A percentile compares a stretch with the other conserved stretches of the same genome.
Conservation (phyloP, 2,329 filamentous ascomycete genomes). For the Neophaeococcomyces aloes region DNA sequence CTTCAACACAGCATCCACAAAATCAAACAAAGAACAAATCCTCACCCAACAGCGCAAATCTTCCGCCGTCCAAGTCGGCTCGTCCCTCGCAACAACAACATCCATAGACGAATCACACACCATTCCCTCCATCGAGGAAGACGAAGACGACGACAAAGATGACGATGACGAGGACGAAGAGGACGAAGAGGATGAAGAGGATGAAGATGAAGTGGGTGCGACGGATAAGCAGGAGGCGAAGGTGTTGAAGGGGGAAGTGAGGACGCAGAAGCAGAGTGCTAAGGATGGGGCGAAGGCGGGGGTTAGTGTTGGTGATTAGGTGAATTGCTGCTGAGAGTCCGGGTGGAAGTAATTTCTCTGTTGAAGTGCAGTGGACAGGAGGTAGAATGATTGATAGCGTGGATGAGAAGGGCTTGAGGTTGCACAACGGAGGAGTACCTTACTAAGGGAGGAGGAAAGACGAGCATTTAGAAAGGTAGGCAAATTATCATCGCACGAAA, state of each 20-base stretch:
- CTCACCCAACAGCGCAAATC: constrained; percentile 13
- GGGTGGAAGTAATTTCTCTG: too few species aligned
- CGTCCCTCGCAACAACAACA: constrained; percentile 14
- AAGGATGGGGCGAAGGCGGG: constrained; percentile 21
- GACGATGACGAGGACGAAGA: constrained; percentile 11
- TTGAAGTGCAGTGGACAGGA: too few species aligned
- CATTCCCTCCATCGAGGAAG: not conserved
- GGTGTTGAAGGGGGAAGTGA: constrained; percentile 10
- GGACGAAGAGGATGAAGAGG: constrained; percentile 2
- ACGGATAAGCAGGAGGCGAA: constrained; percentile 15
- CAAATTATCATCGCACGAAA: too few species aligned
- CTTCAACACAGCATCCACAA: constrained; percentile 9
- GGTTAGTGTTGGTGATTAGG: constrained; percentile 22
- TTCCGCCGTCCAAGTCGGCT: constrained; percentile 12
- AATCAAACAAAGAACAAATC: constrained; percentile 14
- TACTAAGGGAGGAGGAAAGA: too few species aligned
- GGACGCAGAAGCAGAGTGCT: constrained; percentile 18
- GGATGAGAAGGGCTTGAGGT: too few species aligned
- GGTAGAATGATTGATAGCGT: too few species aligned
- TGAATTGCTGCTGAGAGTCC: too few species aligned
- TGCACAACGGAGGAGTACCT: too few species aligned
- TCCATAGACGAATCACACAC: constrained; percentile 13
- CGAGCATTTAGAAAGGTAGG: too few species aligned
- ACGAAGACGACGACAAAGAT: constrained; percentile 13
- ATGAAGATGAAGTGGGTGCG: constrained; percentile 3